Evolutionary conservation across 495 filamentous ascomycete species (phyloP).

Genomic region (Extremus antarcticus): DNA sequence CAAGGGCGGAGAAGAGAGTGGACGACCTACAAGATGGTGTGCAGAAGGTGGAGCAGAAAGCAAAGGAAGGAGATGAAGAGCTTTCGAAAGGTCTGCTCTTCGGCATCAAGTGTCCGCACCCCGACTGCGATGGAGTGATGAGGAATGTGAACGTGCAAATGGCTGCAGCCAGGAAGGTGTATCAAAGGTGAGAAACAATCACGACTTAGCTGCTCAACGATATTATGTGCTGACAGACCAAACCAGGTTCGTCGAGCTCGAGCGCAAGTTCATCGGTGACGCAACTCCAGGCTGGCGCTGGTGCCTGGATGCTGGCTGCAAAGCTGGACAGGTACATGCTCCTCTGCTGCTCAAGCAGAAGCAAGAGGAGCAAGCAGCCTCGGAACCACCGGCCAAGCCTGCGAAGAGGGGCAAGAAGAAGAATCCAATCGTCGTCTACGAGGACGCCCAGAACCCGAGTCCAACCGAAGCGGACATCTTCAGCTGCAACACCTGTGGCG

Average conservation of each 20-base stretch:
- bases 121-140: slow-evolving; percentile 14
- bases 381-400: too few species aligned
- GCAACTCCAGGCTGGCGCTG: slow-evolving; percentile 13
- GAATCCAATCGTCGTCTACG: too few species aligned
- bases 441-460: too few species aligned
- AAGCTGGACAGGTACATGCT: slow-evolving; percentile 6
- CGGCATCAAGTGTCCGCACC: slow-evolving; percentile 13
- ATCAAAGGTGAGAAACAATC: neutral
- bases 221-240: neutral
- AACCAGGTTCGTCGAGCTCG: slow-evolving; percentile 11
- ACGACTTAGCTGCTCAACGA: neutral
- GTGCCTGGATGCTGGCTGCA: neutral
- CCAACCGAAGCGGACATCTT: slow-evolving; percentile 15
- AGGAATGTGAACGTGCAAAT: slow-evolving; percentile 5
- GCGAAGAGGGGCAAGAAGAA: neutral
- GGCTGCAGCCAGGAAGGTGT: slow-evolving; percentile 6
- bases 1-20: too few species aligned
- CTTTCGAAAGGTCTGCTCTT: too few species aligned
- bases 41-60: too few species aligned
- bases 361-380: neutral
- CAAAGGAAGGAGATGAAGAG: too few species aligned
- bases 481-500: slow-evolving; percentile 28
- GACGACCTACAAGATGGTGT: too few species aligned
- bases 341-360: neutral
- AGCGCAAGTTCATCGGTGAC: slow-evolving; percentile 12